These are phyloP conservation scores for Spencermartinsiella ligniputridi DNA, from an alignment of 1,139 yeast species.

Conservation along the genomic window DNA sequence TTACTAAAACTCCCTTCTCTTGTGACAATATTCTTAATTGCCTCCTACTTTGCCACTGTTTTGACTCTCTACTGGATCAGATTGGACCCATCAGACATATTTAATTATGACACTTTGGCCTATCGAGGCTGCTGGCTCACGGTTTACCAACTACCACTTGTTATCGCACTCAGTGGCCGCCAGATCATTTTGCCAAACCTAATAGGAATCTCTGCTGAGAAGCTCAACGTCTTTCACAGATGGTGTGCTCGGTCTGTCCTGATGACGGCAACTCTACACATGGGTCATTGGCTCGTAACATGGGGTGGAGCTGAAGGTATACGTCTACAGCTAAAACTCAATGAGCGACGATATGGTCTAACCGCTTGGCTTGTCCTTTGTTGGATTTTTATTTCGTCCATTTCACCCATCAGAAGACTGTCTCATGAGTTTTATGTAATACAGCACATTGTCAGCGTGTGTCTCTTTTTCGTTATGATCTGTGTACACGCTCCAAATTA, in stretches of 20 bases:
- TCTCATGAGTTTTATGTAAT: conserved; percentile 17
- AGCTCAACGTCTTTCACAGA: conserved; percentile 16
- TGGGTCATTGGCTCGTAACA: conserved; percentile 6
- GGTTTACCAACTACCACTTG: conserved; percentile 16
- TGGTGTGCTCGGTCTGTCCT: conserved; percentile 16
- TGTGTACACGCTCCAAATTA: conserved; percentile 17
- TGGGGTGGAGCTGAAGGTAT: conserved; percentile 1
- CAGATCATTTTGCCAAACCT: conserved; percentile 12
- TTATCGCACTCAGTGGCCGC: conserved; percentile 15
- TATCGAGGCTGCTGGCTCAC: conserved; percentile 19
- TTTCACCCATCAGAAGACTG: conserved; percentile 15
- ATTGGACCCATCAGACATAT: conserved; percentile 10
- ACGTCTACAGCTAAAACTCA: not conserved
- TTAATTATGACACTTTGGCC: conserved; percentile 11
- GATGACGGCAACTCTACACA: conserved; percentile 17
- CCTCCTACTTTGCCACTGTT: conserved; percentile 11
- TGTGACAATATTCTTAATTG: conserved; percentile 8
- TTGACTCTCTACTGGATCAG: conserved; percentile 14
- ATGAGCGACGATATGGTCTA: conserved; percentile 3
- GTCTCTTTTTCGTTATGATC: conserved; percentile 14
- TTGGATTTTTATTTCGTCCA: conserved; percentile 16
- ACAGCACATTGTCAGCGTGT: conserved; percentile 16
- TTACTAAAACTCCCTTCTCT: conserved; percentile 10
- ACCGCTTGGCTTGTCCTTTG: conserved; percentile 14
- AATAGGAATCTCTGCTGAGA: conserved; percentile 13